phyloP scores from a whole-genome alignment of 306 rosid genomes.

The Canavalia gladiata region DNA sequence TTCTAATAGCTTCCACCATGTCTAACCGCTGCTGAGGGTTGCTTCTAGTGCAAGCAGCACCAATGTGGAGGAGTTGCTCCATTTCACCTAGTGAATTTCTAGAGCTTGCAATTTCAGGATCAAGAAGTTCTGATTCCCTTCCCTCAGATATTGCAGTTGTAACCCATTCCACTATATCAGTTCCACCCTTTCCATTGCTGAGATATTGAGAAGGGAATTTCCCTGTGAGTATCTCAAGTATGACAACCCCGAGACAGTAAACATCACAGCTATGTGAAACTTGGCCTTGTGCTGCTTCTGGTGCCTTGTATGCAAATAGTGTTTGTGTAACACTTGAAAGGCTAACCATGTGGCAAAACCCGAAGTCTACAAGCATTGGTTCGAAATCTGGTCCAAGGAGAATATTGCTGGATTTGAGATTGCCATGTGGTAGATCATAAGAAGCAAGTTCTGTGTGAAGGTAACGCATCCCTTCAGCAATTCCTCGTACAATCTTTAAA shows the following conservation, averaged over 20 bases:
- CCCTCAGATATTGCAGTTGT: conserved; percentile 63
- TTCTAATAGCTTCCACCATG: conserved; percentile 64
- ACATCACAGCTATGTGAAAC: conserved; percentile 74
- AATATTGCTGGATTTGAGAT: conserved; percentile 84
- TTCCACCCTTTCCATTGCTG: conserved; percentile 67
- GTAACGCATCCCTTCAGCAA: conserved; percentile 70
- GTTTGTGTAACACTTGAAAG: conserved; percentile 52
- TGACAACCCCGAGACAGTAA: conserved; percentile 76
- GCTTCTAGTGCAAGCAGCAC: conserved; percentile 69
- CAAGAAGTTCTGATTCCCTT: conserved; percentile 70
- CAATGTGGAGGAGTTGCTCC: conserved; percentile 63
- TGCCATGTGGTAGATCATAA: conserved; percentile 79
- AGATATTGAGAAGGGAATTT: conserved; percentile 84
- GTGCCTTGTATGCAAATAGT: conserved; percentile 73
- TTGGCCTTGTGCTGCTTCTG: conserved; percentile 64
- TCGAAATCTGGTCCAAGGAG: conserved; percentile 68
- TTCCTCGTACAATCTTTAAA: conserved; percentile 72
- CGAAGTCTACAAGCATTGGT: conserved; percentile 73
- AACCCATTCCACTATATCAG: conserved; percentile 77
- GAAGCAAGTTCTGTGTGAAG: conserved; percentile 57
- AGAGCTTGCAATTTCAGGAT: conserved; percentile 63
- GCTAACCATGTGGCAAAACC: conserved; percentile 58
- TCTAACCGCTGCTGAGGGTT: conserved; percentile 59
- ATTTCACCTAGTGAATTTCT: conserved; percentile 53
- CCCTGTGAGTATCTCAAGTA: conserved; percentile 80